A percentile compares a stretch with the other conserved stretches of the same genome.
phyloP scores from a whole-genome alignment of 768 basidiomycete species.

The Boletus fagicola region DNA sequence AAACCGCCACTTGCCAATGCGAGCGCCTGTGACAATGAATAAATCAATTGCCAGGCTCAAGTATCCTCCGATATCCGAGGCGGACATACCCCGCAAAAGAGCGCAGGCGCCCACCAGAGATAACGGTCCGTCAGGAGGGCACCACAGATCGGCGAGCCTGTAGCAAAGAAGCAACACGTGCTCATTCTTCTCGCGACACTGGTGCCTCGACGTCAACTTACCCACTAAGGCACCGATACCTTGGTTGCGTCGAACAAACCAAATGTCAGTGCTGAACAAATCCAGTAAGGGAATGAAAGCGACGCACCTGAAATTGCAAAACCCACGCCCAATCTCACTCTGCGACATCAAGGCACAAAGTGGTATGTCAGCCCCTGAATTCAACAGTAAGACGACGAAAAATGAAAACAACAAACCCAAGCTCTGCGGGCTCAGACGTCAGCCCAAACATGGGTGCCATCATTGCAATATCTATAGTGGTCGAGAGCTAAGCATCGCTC shows the following conservation, averaged over 20 bases:
- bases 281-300: not conserved
- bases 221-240: constrained; percentile 26
- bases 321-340: constrained; percentile 45
- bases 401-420: constrained; percentile 38
- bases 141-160: constrained; percentile 57
- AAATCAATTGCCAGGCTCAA: not conserved
- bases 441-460: constrained; percentile 46
- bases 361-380: not conserved
- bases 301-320: constrained; percentile 42
- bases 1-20: constrained; percentile 7
- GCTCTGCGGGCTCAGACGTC: constrained; percentile 48
- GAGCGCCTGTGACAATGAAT: constrained; percentile 1
- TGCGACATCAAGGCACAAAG: not conserved
- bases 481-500: not conserved
- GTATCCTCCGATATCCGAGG: not conserved
- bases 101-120: constrained; percentile 55
- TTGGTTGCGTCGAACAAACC: not conserved
- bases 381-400: not conserved
- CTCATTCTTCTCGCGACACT: not conserved
- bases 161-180: constrained; percentile 15
- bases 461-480: constrained; percentile 34
- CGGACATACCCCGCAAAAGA: constrained; percentile 45
- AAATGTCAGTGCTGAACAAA: not conserved
- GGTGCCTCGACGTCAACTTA: not conserved
- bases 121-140: constrained; percentile 49